Conservation (phyloP, 1,139 yeast genomes). For the Yamadazyma membranifaciens region DNA sequence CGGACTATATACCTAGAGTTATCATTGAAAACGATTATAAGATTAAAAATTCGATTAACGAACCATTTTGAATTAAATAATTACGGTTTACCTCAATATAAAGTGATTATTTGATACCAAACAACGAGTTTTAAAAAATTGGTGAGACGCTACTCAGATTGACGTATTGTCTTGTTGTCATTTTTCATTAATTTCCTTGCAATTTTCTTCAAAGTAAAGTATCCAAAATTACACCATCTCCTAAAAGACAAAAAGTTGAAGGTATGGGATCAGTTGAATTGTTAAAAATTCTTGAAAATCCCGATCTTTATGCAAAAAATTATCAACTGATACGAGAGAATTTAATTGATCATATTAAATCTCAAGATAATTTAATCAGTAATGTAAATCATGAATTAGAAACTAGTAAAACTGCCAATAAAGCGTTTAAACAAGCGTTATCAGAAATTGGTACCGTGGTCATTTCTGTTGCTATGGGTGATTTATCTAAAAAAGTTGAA, state of each 20-base stretch:
- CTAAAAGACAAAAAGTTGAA: conserved; percentile 19
- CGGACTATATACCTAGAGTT: too few relatives aligned
- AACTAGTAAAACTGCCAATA: conserved; percentile 61
- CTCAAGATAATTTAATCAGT: conserved; percentile 30
- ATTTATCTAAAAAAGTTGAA: conserved; percentile 71
- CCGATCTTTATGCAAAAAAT: conserved; percentile 32
- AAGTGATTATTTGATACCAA: too few relatives aligned
- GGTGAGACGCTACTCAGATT: too few relatives aligned
- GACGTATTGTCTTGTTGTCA: too few relatives aligned
- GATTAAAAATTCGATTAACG: too few relatives aligned
- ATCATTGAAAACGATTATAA: too few relatives aligned
- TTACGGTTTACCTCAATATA: too few relatives aligned
- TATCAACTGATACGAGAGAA: conserved; percentile 33
- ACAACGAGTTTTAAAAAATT: too few relatives aligned
- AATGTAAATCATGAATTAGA: conserved; percentile 42
- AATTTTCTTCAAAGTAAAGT: neutral
- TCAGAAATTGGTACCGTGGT: conserved; percentile 81
- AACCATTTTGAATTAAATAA: too few relatives aligned
- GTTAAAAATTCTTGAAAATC: conserved; percentile 40
- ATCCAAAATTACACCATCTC: conserved; percentile 18
- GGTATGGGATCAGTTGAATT: conserved; percentile 34
- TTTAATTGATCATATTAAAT: conserved; percentile 28
- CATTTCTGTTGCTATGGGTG: conserved; percentile 84
- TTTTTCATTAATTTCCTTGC: too few relatives aligned
- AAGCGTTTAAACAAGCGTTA: conserved; percentile 73